Base-by-base conservation (phyloP, 345 rosid genomes). In the Pistacia integerrima region DNA sequence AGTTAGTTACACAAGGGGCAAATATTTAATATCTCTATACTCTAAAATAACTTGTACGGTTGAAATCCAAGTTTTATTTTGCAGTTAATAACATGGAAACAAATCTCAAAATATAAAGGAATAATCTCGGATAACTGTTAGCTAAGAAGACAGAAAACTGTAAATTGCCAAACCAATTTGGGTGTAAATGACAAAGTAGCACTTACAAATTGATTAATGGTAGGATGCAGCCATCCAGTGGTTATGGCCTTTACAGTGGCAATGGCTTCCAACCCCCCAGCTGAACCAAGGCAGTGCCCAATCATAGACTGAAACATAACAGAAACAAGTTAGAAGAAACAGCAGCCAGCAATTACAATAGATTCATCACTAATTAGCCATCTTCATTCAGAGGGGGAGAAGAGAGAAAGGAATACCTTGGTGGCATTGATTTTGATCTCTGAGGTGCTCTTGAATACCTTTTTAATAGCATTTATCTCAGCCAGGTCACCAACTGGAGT, bases 271-370 rank as follows among this genome's bases (percentile, higher is more conserved):
- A 97, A 76, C 72, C 98, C 99, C 70, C 99, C 97, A 46, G 98
- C 92, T 70, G 99, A 97, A 73, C 99, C 98, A 14, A 97, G 99
- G 86, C 98, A 91, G 82, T 97, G 99, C 69, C 99, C 99, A 69
- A 97, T 94, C 98, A 97, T 91, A 17, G 98, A 97, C 99, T 92
- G 89, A 67, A 82, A 80, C 51, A 75, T 59, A 25, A 69, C 35
- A 60, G 44, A 67, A 64, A 76, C 38, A 59, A 63, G 62, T 25
- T 46, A 59, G 28, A 60, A 28, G 72, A 57, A 59, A 69, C 10
- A 52, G 58, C 51, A 82, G 67, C 56, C 58, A 55, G 4, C 12
- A 20, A 58, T 64, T 14, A 17, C 57, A 22, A n/a, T 28, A 81
- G 7, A 63, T 38, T 52, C 58, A 12, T 7, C 60, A 60, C 41